These are phyloP conservation scores for Diaporthe vexans DNA, from an alignment of 2,329 filamentous ascomycete species.

Conservation along the genomic window DNA sequence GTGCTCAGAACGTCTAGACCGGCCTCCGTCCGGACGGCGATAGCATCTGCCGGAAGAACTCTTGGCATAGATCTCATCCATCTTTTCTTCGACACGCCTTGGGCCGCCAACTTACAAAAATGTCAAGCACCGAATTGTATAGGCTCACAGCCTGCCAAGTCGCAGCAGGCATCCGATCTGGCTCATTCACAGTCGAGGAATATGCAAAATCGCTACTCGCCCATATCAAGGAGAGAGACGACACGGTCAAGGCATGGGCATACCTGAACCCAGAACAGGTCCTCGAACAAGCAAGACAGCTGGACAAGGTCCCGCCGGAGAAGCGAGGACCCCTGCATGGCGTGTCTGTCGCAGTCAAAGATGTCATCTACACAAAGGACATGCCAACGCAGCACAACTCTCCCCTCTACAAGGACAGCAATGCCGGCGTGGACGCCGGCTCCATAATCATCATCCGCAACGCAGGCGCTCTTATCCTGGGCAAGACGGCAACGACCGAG, in stretches of 20 bases:
- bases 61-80: neutral
- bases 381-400: constrained; percentile 72
- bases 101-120: neutral
- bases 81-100: neutral
- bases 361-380: constrained; percentile 71
- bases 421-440: constrained; percentile 64
- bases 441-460: constrained; percentile 65
- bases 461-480: constrained; percentile 70
- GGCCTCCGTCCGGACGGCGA: neutral
- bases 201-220: constrained; percentile 63
- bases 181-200: constrained; percentile 61
- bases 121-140: constrained; percentile 16
- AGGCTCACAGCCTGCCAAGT: constrained; percentile 59
- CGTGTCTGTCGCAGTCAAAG: constrained; percentile 71
- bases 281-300: constrained; percentile 61
- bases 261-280: constrained; percentile 61
- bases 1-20: neutral
- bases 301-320: constrained; percentile 63
- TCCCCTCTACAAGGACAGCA: constrained; percentile 63
- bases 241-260: constrained; percentile 64
- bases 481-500: constrained; percentile 74
- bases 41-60: neutral
- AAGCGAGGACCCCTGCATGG: constrained; percentile 70
- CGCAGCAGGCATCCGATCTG: constrained; percentile 53
- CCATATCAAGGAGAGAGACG: constrained; percentile 60